A percentile compares a stretch with the other conserved stretches of the same genome.
Conservation (phyloP, 495 filamentous ascomycete species). For the Penicillium crystallinum region DNA sequence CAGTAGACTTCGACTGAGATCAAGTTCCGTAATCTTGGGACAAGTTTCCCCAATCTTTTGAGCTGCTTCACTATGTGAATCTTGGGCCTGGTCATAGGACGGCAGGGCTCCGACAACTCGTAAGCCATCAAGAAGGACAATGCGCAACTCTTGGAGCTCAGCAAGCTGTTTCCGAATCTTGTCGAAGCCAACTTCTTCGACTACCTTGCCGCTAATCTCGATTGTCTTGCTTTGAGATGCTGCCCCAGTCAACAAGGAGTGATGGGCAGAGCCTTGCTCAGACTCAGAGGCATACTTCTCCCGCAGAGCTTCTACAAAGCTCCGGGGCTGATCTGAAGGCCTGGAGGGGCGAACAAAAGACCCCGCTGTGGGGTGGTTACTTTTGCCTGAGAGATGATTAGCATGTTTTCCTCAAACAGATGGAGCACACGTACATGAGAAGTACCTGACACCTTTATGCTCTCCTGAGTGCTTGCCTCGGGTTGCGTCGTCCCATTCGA, state of each 20-base stretch:
- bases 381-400: slow-evolving; percentile 50
- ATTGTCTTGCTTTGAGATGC: slow-evolving; percentile 45
- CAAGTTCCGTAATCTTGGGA: slow-evolving; percentile 70
- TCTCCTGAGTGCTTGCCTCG: slow-evolving; percentile 88
- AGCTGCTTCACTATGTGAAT: slow-evolving; percentile 18
- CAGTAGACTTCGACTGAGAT: slow-evolving; percentile 82
- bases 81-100: slow-evolving; percentile 30
- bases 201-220: slow-evolving; percentile 76
- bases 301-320: slow-evolving; percentile 73
- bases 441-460: slow-evolving; percentile 74
- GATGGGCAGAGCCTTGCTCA: slow-evolving; percentile 16
- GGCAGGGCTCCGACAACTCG: slow-evolving; percentile 47
- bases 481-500: slow-evolving; percentile 88
- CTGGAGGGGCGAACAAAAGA: slow-evolving; percentile 83
- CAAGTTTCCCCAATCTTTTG: slow-evolving; percentile 33
- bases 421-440: slow-evolving; percentile 58
- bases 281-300: slow-evolving; percentile 73
- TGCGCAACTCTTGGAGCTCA: slow-evolving; percentile 67
- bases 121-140: slow-evolving; percentile 76
- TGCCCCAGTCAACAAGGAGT: slow-evolving; percentile 13
- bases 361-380: slow-evolving; percentile 60
- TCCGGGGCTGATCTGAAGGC: slow-evolving; percentile 56
- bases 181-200: slow-evolving; percentile 93
- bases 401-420: not conserved
- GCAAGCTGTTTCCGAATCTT: slow-evolving; percentile 80